phyloP scores from a whole-genome alignment of 2,329 filamentous ascomycete species.

The Akanthomyces dipterigenus region DNA sequence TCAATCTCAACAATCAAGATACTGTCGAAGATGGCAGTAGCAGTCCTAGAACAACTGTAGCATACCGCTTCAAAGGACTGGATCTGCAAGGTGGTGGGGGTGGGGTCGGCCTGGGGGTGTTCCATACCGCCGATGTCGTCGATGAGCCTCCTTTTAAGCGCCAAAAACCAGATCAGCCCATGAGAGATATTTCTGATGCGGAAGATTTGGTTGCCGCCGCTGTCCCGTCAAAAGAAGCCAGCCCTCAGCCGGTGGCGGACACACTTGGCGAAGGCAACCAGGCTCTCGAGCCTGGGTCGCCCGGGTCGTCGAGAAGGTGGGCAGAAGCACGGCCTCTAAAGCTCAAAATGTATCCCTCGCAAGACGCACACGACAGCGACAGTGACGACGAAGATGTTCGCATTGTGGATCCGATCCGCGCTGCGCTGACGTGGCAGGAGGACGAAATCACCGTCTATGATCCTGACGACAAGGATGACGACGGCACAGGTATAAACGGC shows the following conservation, averaged over 20 bases:
- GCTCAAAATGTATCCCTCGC: conserved; percentile 16
- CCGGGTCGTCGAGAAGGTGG: conserved; percentile 22
- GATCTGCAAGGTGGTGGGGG: conserved; percentile 39
- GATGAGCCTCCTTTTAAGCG: conserved; percentile 32
- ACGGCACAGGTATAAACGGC: conserved; percentile 60
- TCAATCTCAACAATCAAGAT: conserved; percentile 29
- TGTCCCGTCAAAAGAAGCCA: neutral
- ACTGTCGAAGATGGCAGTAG: conserved; percentile 39
- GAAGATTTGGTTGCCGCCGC: neutral
- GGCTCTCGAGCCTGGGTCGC: neutral
- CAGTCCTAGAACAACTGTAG: conserved; percentile 48
- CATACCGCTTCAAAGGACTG: conserved; percentile 45
- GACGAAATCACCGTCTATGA: conserved; percentile 63
- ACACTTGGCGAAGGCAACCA: neutral
- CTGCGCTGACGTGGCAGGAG: conserved; percentile 59
- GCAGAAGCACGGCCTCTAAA: conserved; percentile 34
- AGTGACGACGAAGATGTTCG: conserved; percentile 24
- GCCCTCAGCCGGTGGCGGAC: neutral
- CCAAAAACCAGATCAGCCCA: conserved; percentile 25
- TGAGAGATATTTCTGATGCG: conserved; percentile 20
- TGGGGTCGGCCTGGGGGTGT: conserved; percentile 27
- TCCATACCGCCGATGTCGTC: conserved; percentile 20
- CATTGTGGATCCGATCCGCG: conserved; percentile 47
- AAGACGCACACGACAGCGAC: conserved; percentile 14
- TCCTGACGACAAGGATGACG: conserved; percentile 57